Conservation (phyloP, 2,329 filamentous ascomycete genomes). For the Pestalotiopsis sp. region DNA sequence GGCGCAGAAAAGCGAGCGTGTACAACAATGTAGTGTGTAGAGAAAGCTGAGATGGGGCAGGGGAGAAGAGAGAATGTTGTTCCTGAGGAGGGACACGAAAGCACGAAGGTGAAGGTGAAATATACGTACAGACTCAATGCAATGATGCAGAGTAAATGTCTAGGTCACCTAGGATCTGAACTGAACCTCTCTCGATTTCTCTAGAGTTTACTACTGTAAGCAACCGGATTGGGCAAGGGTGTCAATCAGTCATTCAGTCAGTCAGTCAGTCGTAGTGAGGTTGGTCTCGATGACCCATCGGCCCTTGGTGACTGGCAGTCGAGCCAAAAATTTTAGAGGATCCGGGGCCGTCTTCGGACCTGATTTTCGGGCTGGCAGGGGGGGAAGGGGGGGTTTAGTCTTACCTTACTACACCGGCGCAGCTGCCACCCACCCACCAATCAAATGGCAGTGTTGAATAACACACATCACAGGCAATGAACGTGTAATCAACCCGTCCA, state of each 20-base stretch:
- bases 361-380: not conserved
- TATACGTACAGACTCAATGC: not conserved
- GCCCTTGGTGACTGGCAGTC: not conserved
- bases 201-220: not conserved
- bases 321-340: constrained; percentile 2
- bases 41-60: no score
- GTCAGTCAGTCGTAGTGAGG: no score
- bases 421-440: no score
- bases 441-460: no score
- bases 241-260: not conserved
- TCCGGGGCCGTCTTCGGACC: not conserved
- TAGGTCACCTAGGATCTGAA: not conserved
- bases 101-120: not conserved
- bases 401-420: no score
- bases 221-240: not conserved
- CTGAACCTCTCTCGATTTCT: not conserved
- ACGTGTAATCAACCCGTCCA: no score
- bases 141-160: not conserved
- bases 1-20: no score
- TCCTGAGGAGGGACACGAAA: not conserved
- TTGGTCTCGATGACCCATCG: not conserved
- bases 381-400: no score
- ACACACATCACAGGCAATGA: no score
- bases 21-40: no score
- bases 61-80: not conserved